These are phyloP conservation scores for Endocalyx cinctus DNA, from an alignment of 2,329 filamentous ascomycete species.

Conservation along the genomic window DNA sequence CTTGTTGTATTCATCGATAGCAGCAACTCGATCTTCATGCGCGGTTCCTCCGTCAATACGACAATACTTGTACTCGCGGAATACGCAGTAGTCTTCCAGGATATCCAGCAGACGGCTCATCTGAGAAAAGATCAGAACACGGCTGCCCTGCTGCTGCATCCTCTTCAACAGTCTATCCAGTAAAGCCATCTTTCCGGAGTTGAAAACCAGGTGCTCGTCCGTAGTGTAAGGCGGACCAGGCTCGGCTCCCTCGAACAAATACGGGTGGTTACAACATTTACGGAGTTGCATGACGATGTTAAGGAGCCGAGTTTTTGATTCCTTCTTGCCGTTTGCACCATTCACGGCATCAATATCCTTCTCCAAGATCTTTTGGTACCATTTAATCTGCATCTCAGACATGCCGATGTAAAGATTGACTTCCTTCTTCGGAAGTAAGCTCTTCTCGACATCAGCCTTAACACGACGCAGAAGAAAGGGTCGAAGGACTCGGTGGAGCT, in stretches of 20 bases:
- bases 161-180: slow-evolving; percentile 85
- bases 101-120: slow-evolving; percentile 98
- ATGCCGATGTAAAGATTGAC: slow-evolving; percentile 96
- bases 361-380: slow-evolving; percentile 98
- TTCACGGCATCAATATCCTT: slow-evolving; percentile 99
- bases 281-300: slow-evolving; percentile 99
- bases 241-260: slow-evolving; percentile 95
- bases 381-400: slow-evolving; percentile 98
- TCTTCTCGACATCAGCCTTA: slow-evolving; percentile 98
- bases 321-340: slow-evolving; percentile 89
- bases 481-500: slow-evolving; percentile 86
- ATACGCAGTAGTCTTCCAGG: slow-evolving; percentile 95
- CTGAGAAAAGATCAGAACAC: slow-evolving; percentile 98
- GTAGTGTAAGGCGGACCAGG: slow-evolving; percentile 97
- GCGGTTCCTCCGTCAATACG: slow-evolving; percentile 95
- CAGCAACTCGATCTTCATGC: slow-evolving; percentile 94
- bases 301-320: slow-evolving; percentile 92
- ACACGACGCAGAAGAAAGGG: slow-evolving; percentile 94
- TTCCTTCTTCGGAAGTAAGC: slow-evolving; percentile 93
- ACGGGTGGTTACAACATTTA: slow-evolving; percentile 98
- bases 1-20: slow-evolving; percentile 98
- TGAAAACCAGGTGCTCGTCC: slow-evolving; percentile 90
- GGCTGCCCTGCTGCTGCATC: slow-evolving; percentile 79
- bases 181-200: slow-evolving; percentile 96
- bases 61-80: slow-evolving; percentile 91